phyloP scores from a whole-genome alignment of 2,329 filamentous ascomycete species.

The Epichloe sibirici region DNA sequence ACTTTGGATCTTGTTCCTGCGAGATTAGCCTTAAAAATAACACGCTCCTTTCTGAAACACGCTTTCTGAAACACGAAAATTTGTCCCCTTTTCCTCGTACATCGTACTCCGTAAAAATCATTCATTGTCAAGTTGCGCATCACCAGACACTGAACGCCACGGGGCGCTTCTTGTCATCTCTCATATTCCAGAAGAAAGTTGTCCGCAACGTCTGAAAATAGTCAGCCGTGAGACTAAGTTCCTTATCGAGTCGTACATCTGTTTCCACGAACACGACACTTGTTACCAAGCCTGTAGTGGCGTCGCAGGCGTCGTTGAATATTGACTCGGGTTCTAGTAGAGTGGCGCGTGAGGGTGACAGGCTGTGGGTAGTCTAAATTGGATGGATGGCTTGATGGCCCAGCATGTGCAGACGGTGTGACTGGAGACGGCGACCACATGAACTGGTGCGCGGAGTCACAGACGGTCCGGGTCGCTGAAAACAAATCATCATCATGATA shows the following conservation, averaged over 20 bases:
- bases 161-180: not conserved
- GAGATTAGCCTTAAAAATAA: not conserved
- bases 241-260: too few species aligned
- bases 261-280: not conserved
- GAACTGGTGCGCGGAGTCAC: not conserved
- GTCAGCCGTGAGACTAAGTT: not conserved
- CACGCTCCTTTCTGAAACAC: not conserved
- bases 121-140: not conserved
- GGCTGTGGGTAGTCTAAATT: too few species aligned
- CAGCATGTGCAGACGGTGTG: not conserved
- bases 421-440: slow-evolving; percentile 1
- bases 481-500: not conserved
- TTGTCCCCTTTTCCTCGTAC: not conserved
- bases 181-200: not conserved
- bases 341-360: not conserved
- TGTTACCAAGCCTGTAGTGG: not conserved
- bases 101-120: not conserved
- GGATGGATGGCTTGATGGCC: too few species aligned
- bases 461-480: slow-evolving; percentile 1
- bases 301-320: not conserved
- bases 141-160: not conserved
- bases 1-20: not conserved
- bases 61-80: not conserved
- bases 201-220: not conserved
- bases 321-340: not conserved